Conservation (phyloP, 2,329 filamentous ascomycete genomes). For the Camillea tinctor region DNA sequence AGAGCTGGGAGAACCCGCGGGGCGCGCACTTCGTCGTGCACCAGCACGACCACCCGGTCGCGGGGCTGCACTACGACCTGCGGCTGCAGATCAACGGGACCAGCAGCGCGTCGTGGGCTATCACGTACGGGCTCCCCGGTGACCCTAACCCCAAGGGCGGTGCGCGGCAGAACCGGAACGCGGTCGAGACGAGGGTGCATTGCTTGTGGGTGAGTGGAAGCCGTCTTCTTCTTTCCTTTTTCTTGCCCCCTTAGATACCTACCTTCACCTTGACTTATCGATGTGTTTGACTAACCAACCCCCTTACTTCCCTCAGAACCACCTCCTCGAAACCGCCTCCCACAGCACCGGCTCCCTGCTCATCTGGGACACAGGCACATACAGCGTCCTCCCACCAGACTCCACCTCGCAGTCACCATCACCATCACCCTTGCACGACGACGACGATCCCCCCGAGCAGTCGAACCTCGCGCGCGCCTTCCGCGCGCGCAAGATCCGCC, state of each 20-base stretch:
- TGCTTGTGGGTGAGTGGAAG: conserved; percentile 52
- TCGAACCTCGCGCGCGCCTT: conserved; percentile 53
- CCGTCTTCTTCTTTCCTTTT: too few relatives aligned
- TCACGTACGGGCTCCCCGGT: conserved; percentile 63
- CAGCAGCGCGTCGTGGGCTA: conserved; percentile 64
- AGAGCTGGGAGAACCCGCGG: conserved; percentile 27
- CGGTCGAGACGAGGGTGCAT: conserved; percentile 61
- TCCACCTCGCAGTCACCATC: conserved; percentile 9
- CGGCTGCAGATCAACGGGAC: conserved; percentile 67
- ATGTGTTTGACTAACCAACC: not conserved
- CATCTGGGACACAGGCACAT: conserved; percentile 63
- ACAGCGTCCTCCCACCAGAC: conserved; percentile 46
- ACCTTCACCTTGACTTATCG: not conserved
- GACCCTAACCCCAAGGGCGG: conserved; percentile 60
- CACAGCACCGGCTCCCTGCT: conserved; percentile 54
- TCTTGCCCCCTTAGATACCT: not conserved
- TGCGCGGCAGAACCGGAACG: conserved; percentile 53
- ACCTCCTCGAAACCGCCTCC: conserved; percentile 59
- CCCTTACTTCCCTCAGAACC: conserved; percentile 44
- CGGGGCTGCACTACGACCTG: conserved; percentile 68
- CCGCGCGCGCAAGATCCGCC: conserved; percentile 52
- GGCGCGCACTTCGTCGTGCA: conserved; percentile 66
- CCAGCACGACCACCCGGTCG: conserved; percentile 70
- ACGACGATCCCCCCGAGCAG: conserved; percentile 38
- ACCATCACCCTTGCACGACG: conserved; percentile 26